phyloP scores from a whole-genome alignment of 805 yeast genomes.

The Teunomyces tritomae region DNA sequence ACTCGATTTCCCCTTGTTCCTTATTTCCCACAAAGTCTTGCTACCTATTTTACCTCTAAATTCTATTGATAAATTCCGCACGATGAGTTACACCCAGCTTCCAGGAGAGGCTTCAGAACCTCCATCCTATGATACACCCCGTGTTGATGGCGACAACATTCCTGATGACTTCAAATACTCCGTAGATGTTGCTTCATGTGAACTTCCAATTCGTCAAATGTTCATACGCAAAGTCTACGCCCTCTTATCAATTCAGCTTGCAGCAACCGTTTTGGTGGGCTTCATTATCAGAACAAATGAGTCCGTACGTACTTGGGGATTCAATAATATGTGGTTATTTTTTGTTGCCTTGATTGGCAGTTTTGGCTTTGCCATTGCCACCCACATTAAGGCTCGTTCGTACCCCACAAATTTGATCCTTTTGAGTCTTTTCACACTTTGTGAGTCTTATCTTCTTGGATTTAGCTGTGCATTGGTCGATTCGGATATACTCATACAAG shows the following conservation, averaged over 20 bases:
- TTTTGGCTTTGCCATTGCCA: slow-evolving; percentile 61
- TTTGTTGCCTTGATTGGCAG: slow-evolving; percentile 57
- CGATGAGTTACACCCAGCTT: slow-evolving; percentile 4
- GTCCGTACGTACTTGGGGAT: slow-evolving; percentile 51
- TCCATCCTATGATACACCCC: slow-evolving; percentile 22
- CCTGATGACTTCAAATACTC: slow-evolving; percentile 84
- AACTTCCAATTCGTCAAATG: slow-evolving; percentile 68
- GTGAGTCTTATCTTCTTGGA: slow-evolving; percentile 74
- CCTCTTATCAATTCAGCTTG: slow-evolving; percentile 61
- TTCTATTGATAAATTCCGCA: neutral
- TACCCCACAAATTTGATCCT: slow-evolving; percentile 67
- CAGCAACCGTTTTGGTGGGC: slow-evolving; percentile 60
- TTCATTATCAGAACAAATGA: slow-evolving; percentile 45
- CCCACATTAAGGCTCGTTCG: slow-evolving; percentile 58
- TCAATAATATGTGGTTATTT: slow-evolving; percentile 57
- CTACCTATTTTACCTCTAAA: too few species aligned
- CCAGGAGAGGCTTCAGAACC: slow-evolving; percentile 12
- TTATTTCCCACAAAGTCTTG: neutral
- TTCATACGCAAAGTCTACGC: slow-evolving; percentile 80
- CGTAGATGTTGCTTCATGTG: slow-evolving; percentile 74
- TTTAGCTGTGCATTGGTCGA: slow-evolving; percentile 62
- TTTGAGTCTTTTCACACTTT: slow-evolving; percentile 64
- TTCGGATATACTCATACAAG: slow-evolving; percentile 63
- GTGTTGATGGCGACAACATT: slow-evolving; percentile 34
- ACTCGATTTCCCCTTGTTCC: neutral